Evolutionary conservation across 2,329 filamentous ascomycete species (phyloP).

Genomic region (Pseudocercospora macadamiae): DNA sequence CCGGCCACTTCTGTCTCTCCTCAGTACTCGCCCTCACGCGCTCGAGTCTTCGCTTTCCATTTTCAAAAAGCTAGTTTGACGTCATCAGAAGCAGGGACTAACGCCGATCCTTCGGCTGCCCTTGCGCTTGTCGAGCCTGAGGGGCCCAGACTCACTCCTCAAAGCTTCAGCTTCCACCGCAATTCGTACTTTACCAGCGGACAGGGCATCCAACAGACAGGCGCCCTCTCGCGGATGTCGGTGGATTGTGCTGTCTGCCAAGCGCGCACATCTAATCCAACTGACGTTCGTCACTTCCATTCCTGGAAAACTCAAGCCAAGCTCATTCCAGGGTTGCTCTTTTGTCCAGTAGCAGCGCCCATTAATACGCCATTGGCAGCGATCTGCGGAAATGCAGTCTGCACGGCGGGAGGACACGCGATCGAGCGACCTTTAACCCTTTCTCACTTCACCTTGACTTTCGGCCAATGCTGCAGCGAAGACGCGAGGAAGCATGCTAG

Average conservation of each 20-base stretch:
- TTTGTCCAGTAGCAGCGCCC: background rate
- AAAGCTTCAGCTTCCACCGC: background rate
- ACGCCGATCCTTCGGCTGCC: constrained; percentile 6
- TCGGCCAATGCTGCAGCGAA: background rate
- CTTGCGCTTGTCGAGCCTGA: background rate
- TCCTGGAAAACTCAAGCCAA: background rate
- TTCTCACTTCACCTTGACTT: background rate
- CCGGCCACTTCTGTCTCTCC: no score
- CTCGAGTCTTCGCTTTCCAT: constrained; percentile 1
- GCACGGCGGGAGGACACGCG: constrained; percentile 4
- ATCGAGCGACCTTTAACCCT: constrained; percentile 1
- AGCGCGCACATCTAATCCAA: background rate
- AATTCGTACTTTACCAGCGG: background rate
- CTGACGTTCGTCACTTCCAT: background rate
- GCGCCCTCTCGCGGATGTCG: background rate
- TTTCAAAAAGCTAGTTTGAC: background rate
- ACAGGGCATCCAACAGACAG: background rate
- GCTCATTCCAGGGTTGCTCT: background rate
- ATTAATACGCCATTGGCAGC: background rate
- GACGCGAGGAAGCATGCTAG: background rate
- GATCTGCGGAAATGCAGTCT: constrained; percentile 1
- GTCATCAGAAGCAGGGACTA: constrained; percentile 1
- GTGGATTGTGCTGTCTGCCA: background rate
- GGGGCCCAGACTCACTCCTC: constrained; percentile 5
- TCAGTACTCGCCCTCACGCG: background rate